Evolutionary conservation across 306 rosid species (phyloP).

Genomic region (Biancaea sappan): DNA sequence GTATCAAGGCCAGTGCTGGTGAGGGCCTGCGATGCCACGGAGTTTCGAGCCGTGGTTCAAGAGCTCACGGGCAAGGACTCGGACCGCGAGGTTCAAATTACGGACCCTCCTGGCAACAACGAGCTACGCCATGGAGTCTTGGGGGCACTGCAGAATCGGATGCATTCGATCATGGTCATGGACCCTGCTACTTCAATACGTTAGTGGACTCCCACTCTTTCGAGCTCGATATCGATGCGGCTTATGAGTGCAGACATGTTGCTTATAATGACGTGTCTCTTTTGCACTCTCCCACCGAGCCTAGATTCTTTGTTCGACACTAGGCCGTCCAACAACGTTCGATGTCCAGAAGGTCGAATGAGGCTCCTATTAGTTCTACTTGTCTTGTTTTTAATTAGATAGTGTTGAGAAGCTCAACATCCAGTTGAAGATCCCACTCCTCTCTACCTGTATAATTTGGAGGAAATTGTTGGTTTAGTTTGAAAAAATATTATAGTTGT

Average conservation of each 20-base stretch:
- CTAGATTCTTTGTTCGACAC: too few species aligned
- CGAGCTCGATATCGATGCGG: slow-evolving; percentile 37
- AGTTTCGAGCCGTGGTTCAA: slow-evolving; percentile 40
- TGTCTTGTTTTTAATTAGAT: too few species aligned
- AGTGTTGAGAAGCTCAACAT: too few species aligned
- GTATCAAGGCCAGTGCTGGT: slow-evolving; percentile 37
- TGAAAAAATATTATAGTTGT: too few species aligned
- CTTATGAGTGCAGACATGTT: slow-evolving; percentile 9
- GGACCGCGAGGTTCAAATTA: too few species aligned
- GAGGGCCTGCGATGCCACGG: slow-evolving; percentile 38
- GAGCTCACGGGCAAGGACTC: slow-evolving; percentile 43
- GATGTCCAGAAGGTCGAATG: too few species aligned
- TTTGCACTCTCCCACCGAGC: slow-evolving; percentile 26
- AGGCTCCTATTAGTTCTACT: too few species aligned
- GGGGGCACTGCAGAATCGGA: neutral
- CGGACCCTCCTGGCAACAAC: neutral
- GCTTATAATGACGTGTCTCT: neutral
- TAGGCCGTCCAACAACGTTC: too few species aligned
- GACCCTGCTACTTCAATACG: neutral
- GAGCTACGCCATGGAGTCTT: neutral
- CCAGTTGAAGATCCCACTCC: too few species aligned
- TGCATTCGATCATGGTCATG: too few species aligned
- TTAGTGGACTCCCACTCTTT: neutral
- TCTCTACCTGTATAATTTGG: too few species aligned
- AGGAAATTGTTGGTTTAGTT: too few species aligned